These are phyloP conservation scores for Sordariomycetes sp. DNA, from an alignment of 2,329 filamentous ascomycete genomes.

Conservation along the genomic window DNA sequence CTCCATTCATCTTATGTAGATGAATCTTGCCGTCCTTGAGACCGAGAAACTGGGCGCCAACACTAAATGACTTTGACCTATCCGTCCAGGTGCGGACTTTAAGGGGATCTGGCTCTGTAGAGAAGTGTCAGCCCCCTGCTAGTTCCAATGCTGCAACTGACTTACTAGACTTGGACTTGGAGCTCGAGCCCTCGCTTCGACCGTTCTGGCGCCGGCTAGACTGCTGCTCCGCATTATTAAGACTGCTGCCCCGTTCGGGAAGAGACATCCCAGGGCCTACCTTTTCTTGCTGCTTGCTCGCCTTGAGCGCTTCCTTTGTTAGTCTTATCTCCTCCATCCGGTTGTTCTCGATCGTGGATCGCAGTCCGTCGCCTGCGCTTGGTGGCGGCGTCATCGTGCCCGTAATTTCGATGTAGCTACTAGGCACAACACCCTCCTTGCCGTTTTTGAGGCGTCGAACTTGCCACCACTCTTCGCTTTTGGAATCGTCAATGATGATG, in stretches of 20 bases:
- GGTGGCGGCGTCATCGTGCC: conserved; percentile 50
- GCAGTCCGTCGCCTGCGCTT: conserved; percentile 37
- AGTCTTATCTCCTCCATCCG: conserved; percentile 73
- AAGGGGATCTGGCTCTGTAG: conserved; percentile 65
- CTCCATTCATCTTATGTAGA: conserved; percentile 92
- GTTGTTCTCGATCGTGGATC: conserved; percentile 68
- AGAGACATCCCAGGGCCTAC: conserved; percentile 71
- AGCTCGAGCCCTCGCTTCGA: conserved; percentile 44
- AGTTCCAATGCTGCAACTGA: background rate
- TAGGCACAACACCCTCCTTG: conserved; percentile 91
- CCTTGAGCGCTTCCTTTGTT: conserved; percentile 68
- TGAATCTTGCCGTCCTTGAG: conserved; percentile 95
- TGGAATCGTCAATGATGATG: conserved; percentile 76
- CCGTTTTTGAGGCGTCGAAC: conserved; percentile 83
- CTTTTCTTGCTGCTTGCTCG: conserved; percentile 46
- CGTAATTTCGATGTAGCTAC: conserved; percentile 88
- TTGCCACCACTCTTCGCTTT: conserved; percentile 98
- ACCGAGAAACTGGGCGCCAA: conserved; percentile 92
- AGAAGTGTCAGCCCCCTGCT: background rate
- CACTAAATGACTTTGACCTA: conserved; percentile 89
- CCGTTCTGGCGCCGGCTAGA: conserved; percentile 63
- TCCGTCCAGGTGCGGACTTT: conserved; percentile 94
- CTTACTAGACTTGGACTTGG: conserved; percentile 65
- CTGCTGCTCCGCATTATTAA: conserved; percentile 63
- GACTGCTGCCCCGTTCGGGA: conserved; percentile 71